phyloP scores from a whole-genome alignment of 2,329 filamentous ascomycete genomes.

The Stromatinia cepivora region DNA sequence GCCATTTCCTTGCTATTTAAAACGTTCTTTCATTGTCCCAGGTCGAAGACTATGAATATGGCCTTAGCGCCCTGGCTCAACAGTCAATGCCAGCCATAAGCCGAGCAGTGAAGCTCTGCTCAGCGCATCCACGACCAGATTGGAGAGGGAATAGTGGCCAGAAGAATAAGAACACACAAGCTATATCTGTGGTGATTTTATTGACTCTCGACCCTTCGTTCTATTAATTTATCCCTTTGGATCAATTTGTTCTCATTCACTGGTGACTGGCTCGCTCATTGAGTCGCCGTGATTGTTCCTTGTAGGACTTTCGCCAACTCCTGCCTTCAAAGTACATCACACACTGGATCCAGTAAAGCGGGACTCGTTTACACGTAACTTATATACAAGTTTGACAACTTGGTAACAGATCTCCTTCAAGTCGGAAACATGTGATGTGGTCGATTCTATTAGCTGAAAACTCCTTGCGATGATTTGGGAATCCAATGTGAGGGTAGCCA shows the following conservation, averaged over 20 bases:
- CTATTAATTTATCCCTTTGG: too few relatives aligned
- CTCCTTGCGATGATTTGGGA: background rate
- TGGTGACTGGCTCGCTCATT: background rate
- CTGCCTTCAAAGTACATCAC: background rate
- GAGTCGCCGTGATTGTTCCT: background rate
- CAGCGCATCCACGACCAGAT: too few relatives aligned
- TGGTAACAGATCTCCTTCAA: background rate
- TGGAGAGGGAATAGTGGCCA: too few relatives aligned
- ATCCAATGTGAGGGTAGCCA: background rate
- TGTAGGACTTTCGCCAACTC: background rate
- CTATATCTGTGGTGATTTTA: too few relatives aligned
- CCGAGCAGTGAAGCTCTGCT: too few relatives aligned
- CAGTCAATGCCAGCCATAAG: too few relatives aligned
- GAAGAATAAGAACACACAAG: too few relatives aligned
- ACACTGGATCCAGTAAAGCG: background rate
- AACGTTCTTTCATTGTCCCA: background rate
- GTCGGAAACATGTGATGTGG: background rate
- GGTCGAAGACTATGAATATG: too few relatives aligned
- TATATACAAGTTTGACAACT: background rate
- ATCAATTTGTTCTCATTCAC: too few relatives aligned
- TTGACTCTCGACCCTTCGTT: too few relatives aligned
- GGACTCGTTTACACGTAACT: background rate
- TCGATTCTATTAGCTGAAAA: background rate
- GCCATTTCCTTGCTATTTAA: too few relatives aligned
- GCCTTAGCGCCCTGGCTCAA: too few relatives aligned